phyloP scores from a whole-genome alignment of 306 rosid species.

The Oxytropis ochrocephala region DNA sequence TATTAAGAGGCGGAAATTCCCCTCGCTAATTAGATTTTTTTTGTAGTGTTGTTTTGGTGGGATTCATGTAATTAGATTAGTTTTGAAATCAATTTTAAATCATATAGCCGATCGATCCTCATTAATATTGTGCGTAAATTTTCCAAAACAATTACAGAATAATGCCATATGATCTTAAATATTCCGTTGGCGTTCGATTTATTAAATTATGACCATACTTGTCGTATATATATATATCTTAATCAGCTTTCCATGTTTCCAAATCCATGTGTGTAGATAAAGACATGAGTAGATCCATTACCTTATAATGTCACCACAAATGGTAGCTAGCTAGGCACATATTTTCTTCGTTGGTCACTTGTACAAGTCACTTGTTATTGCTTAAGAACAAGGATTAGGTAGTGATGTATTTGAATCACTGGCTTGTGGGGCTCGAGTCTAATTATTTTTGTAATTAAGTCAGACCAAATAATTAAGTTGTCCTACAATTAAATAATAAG shows the following conservation, averaged over 20 bases:
- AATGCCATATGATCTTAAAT: neutral
- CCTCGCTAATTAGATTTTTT: too few relatives aligned
- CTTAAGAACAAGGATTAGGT: slow-evolving; percentile 28
- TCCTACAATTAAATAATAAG: neutral
- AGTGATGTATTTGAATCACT: slow-evolving; percentile 18
- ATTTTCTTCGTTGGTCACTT: slow-evolving; percentile 16
- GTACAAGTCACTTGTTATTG: slow-evolving; percentile 15
- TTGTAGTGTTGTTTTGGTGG: too few relatives aligned
- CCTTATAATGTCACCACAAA: slow-evolving; percentile 23
- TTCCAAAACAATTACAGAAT: neutral
- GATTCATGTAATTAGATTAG: too few relatives aligned
- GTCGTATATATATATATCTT: slow-evolving; percentile 6
- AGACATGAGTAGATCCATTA: slow-evolving; percentile 18
- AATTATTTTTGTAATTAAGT: slow-evolving; percentile 1
- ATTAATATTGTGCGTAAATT: neutral
- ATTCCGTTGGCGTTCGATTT: neutral
- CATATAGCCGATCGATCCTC: neutral
- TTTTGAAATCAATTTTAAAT: neutral
- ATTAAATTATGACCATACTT: neutral
- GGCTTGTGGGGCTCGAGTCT: slow-evolving; percentile 24
- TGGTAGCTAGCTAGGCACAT: slow-evolving; percentile 17
- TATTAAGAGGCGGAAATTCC: too few relatives aligned
- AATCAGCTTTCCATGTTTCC: slow-evolving; percentile 17
- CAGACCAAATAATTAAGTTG: slow-evolving; percentile 10
- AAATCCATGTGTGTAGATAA: slow-evolving; percentile 16